Base-by-base conservation (phyloP, 257 asterid genomes). In the Lycium ferocissimum region DNA sequence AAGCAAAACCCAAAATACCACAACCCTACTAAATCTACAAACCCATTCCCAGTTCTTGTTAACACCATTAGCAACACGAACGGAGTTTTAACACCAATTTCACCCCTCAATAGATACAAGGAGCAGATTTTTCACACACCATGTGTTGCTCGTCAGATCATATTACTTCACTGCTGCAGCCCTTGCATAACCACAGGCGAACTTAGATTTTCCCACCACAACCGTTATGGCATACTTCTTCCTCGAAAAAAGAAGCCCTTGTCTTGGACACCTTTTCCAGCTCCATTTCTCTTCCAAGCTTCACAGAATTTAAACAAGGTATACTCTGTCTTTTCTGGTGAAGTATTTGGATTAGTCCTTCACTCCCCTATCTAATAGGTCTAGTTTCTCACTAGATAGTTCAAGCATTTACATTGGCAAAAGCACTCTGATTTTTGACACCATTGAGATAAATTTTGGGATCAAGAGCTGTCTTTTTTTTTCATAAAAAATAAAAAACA, bases 231-330 rank as follows among this genome's bases (percentile, higher is more conserved):
- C 18, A 0, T 65, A 65, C 72, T 65, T 65, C 38, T 65, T 26
- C 72, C 18, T 65, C 26, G 40, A 1, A 65, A 22, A 65, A 65
- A 65, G 43, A 0, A 13, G 2, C 43, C 43, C 71, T 63, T 65
- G 72, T 33, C 72, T 65, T 65, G 72, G 72, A 65, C 9, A 26
- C 72, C 33, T 65, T 65, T 63, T 65, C 72, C 43, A 26, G 43
- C 72, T 65, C 37, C 72, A 33, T 26, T 33, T 63, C 43, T 26
- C 43, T 65, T 65, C 72, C 47, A 9, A 65, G 26, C 33, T 65
- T 65, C 11, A 9, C 72, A 26, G n/a, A 65, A 65, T 65, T 65
- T 26, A 26, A 26, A 26, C 33, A 26, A 26, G 33, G 33, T 26
- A 26, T 26, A 26, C 33, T 26, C 33, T 26, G 33, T 26, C 33